These are phyloP conservation scores for Candida hungchunana DNA, from an alignment of 805 yeast species.

Conservation along the genomic window DNA sequence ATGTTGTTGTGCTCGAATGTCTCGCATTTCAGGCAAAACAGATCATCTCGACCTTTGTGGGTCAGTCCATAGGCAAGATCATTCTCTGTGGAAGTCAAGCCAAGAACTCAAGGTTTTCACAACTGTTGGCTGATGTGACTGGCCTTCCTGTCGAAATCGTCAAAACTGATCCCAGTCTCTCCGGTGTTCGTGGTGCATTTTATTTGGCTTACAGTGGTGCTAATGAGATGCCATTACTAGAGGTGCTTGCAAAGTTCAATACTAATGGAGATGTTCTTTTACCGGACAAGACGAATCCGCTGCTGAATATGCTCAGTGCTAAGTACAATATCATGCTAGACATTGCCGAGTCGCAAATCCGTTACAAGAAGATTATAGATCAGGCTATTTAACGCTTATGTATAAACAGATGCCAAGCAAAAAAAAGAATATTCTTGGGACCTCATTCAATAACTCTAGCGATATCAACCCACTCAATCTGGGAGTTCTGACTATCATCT, in stretches of 20 bases:
- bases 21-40: slow-evolving; percentile 46
- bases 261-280: slow-evolving; percentile 1
- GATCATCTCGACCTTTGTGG: slow-evolving; percentile 30
- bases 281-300: slow-evolving; percentile 2
- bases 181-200: slow-evolving; percentile 30
- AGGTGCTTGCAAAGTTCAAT: slow-evolving; percentile 14
- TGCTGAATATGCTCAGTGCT: slow-evolving; percentile 21
- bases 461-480: slow-evolving; percentile 57
- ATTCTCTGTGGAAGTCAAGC: slow-evolving; percentile 54
- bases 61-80: slow-evolving; percentile 30
- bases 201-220: slow-evolving; percentile 19
- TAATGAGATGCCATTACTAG: slow-evolving; percentile 8
- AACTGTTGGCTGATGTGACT: slow-evolving; percentile 28
- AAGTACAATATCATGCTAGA: slow-evolving; percentile 29
- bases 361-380: slow-evolving; percentile 28
- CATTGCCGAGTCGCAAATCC: slow-evolving; percentile 33
- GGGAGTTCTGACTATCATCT: slow-evolving; percentile 76
- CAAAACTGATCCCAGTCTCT: slow-evolving; percentile 17
- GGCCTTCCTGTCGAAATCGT: slow-evolving; percentile 21
- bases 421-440: no score
- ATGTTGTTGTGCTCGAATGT: slow-evolving; percentile 46
- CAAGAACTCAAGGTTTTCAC: slow-evolving; percentile 38
- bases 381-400: neutral
- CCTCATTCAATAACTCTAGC: slow-evolving; percentile 26
- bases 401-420: no score